Conservation (phyloP, 2,329 filamentous ascomycete species). For the Alternaria brassicicola region DNA sequence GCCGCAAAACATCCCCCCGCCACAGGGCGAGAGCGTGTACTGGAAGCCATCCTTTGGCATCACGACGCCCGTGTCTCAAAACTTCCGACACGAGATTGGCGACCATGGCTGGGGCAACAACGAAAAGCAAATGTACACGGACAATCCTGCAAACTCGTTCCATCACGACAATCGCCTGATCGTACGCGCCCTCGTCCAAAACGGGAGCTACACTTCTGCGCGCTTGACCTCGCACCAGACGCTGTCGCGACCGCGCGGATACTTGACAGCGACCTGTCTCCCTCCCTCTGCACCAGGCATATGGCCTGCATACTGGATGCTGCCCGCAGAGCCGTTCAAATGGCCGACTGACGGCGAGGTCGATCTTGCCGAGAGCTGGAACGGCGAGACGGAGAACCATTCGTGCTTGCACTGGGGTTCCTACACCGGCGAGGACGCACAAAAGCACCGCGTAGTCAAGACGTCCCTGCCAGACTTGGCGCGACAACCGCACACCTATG, state of each 20-base stretch:
- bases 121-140: slow-evolving; percentile 64
- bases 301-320: slow-evolving; percentile 68
- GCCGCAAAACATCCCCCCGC: slow-evolving; percentile 35
- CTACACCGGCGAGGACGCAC: slow-evolving; percentile 59
- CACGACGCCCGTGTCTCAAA: slow-evolving; percentile 53
- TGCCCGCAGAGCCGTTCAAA: slow-evolving; percentile 62
- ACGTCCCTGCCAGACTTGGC: slow-evolving; percentile 59
- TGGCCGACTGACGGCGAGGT: slow-evolving; percentile 67
- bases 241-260: slow-evolving; percentile 59
- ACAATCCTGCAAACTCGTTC: slow-evolving; percentile 59
- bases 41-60: slow-evolving; percentile 61
- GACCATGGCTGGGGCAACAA: slow-evolving; percentile 68
- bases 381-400: slow-evolving; percentile 62
- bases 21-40: slow-evolving; percentile 49
- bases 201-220: slow-evolving; percentile 59
- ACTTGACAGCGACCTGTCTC: slow-evolving; percentile 58
- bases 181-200: slow-evolving; percentile 57
- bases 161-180: slow-evolving; percentile 60
- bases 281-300: slow-evolving; percentile 63
- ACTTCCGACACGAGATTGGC: slow-evolving; percentile 63
- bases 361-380: slow-evolving; percentile 68
- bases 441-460: slow-evolving; percentile 63
- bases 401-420: slow-evolving; percentile 66
- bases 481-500: slow-evolving; percentile 57
- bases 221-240: slow-evolving; percentile 61